Evolutionary conservation across 2,329 filamentous ascomycete species (phyloP), one percentile per base, ranked within the genome.

Genomic region (Aspergillus puulaauensis): DNA sequence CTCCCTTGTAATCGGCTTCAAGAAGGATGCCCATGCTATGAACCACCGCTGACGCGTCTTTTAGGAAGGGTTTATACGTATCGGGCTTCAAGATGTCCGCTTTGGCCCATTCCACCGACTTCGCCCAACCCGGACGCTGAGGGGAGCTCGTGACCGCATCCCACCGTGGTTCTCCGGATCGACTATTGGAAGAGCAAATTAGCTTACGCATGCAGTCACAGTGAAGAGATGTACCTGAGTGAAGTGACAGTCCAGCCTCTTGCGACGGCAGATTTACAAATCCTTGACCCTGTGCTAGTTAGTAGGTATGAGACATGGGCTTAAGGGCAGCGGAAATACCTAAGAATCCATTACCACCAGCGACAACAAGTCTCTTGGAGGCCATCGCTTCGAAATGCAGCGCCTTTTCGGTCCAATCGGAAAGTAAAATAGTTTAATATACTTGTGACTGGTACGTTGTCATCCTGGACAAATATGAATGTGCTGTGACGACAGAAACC

Each of bases 1-100:
- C 88, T 65, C 90, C 90, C 77, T 99, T 99, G 85, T 99, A 99
- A 80, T 99, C 95, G 50, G 93, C 92, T 79, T 99, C 95, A 9
- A 99, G 85, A 17, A 99, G 83, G 67, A 99, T 97, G 9, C 95
- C 95, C 89, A 98, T 93, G 69, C 84, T 91, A 81, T 99, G 95
- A 47, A 99, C 89, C 24, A 98, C 93, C 56, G 87, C 93, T 73
- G 91, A 86, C 60, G 92, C 90, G 56, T 84, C 86, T 64, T 86
- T 83, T 61, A 99, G 85, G 48, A 93, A 84, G 0, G 88, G 79
- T 8, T 84, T 85, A 78, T 97, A 99, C 17, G 90, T 90, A 1
- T 84, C 79, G 0, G 95, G 93, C 59, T 89, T 85, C 61, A 99
- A 85, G 65, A 98, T 88, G 76, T 98, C 91, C 68, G 89, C 93